Evolutionary conservation across 192 early-diverging fungal species (phyloP).

Genomic region (Rhizophagus prolifer): DNA sequence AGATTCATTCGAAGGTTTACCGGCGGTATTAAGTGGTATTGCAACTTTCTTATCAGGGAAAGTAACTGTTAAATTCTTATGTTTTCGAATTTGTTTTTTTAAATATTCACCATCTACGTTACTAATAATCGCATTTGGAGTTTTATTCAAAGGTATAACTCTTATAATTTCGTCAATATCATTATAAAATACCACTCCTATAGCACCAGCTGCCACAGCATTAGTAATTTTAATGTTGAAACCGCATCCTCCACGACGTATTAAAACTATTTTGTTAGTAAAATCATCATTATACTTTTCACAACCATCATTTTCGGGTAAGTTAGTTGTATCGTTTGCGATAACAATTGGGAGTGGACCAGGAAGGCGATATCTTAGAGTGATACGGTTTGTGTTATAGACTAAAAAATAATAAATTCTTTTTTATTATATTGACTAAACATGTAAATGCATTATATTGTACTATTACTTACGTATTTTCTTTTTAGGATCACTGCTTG

Average conservation of each 20-base stretch:
- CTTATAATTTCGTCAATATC: slow-evolving; percentile 24
- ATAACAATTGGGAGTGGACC: slow-evolving; percentile 37
- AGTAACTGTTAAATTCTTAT: slow-evolving; percentile 35
- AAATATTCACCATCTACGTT: slow-evolving; percentile 50
- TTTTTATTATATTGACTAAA: slow-evolving; percentile 8
- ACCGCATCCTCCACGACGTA: slow-evolving; percentile 69
- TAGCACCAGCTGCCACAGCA: slow-evolving; percentile 58
- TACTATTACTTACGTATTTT: slow-evolving; percentile 28
- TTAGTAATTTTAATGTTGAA: slow-evolving; percentile 62
- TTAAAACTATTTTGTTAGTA: slow-evolving; percentile 53
- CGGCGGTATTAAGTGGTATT: slow-evolving; percentile 48
- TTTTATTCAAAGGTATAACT: slow-evolving; percentile 35
- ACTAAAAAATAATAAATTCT: slow-evolving; percentile 1
- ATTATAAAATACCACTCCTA: slow-evolving; percentile 69
- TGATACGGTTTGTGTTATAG: slow-evolving; percentile 8
- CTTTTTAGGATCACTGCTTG: slow-evolving; percentile 21
- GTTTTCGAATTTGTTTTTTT: slow-evolving; percentile 41
- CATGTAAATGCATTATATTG: background rate
- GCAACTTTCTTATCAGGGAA: slow-evolving; percentile 51
- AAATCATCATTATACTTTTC: slow-evolving; percentile 39
- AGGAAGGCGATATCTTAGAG: slow-evolving; percentile 20
- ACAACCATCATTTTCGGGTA: slow-evolving; percentile 56
- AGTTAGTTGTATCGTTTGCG: slow-evolving; percentile 38
- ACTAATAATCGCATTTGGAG: slow-evolving; percentile 55
- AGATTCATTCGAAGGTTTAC: slow-evolving; percentile 69